Evolutionary conservation across 2,329 filamentous ascomycete species (phyloP), one percentile per base, ranked within the genome.

Genomic region (Clarireedia paspali): DNA sequence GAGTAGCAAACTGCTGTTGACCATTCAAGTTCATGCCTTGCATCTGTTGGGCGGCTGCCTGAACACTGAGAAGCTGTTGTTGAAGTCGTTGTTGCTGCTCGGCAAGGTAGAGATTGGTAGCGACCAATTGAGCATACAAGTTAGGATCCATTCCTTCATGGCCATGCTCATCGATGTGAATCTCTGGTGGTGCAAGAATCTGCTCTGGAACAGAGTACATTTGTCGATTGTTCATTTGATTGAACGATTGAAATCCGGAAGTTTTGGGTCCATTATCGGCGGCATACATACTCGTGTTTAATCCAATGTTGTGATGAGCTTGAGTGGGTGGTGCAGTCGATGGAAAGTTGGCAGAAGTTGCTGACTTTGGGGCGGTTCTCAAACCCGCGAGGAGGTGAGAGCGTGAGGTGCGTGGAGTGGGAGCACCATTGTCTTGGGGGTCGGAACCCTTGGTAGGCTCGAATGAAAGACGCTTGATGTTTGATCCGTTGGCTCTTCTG

Each of bases 31-130:
- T 90, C 73, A 95, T 76, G 62, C 82, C 83, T 70, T 91, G 87
- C 67, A 91, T 88, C 71, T 91, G 88, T 72, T 91, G 88, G 58
- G 89, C 87, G 39, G 88, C 88, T 52, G 85, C 84, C 67, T 92
- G 94, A 24, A 96, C 84, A 62, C 77, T 88, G 64, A 90, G 82
- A 63, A 97, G 80, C 74, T 97, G 91, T 74, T 96, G 91, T 74
- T 97, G 91, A 52, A 97, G 83, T 62, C 89, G 87, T 74, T 96
- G 91, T 74, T 97, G 92, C 73, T 96, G 91, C 69, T 96, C 90
- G 42, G 91, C 90, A 50, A 99, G 80, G 68, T 95, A 95, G 70
- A 94, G 75, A 71, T 96, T 96, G 66, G 91, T 95, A 56, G 90
- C 88, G 67, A 96, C 82, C 61, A 97, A 78, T 72, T 96, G 90